Base-by-base conservation (phyloP, 1,284 basidiomycete genomes). In the Chalciporus sp. region DNA sequence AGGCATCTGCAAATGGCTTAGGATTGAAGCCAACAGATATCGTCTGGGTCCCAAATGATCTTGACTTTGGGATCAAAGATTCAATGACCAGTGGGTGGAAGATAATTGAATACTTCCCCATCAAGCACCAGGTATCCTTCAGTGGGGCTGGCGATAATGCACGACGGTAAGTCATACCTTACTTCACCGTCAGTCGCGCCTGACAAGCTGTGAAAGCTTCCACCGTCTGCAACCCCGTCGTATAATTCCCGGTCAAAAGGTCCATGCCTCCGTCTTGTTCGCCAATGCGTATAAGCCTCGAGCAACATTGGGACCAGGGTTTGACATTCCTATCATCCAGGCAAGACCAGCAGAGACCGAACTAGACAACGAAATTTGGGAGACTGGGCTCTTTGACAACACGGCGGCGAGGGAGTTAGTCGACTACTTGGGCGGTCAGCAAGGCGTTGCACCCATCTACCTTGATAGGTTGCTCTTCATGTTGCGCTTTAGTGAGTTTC, bases 241-340 rank as follows among this genome's bases (percentile, higher is more conserved):
- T 27, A 54, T 62, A 28, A 55, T 64, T n/a, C 57, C 60, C 1
- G 62, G 62, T 23, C 61, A 64, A 27, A 52, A 55, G 17, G 41
- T 62, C 5, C 62, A 62, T 19, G 47, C 42, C 4, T 62, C 62
- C 0, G 48, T 62, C 23, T 26, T 59, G n/a, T 52, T 41, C 12
- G 45, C 42, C 7, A 51, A 49, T 9, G 37, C 23, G 4, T 62
- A 64, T 31, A 49, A 42, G 23, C 60, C 62, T 6, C 37, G 26
- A 4, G 61, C 62, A 5, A 45, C 44, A 8, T n/a, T 43, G 5
- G 52, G 56, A 29, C 39, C 50, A 16, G 62, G 55, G 3, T 49
- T 51, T 4, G 47, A 47, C 2, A 49, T 60, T 16, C 49, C 47
- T 1, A 17, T 47, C 5, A 11, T 27, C 1, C 17, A 42, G 1